Conservation (phyloP, 1,139 yeast genomes). For the Nakaseomyces sp. region DNA sequence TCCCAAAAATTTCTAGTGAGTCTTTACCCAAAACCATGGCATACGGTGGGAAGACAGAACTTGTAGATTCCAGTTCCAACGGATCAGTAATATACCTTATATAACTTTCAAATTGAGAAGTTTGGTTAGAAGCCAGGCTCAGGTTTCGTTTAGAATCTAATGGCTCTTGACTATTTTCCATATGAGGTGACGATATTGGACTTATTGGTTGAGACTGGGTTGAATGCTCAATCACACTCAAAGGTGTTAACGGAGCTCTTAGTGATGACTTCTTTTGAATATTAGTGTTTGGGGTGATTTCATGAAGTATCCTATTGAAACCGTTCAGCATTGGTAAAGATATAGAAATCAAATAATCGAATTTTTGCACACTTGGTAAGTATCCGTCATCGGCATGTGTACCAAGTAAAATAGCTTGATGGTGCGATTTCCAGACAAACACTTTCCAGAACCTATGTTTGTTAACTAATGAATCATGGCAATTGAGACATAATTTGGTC, state of each 20-base stretch:
- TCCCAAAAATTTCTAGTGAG: constrained; percentile 59
- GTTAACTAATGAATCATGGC: constrained; percentile 43
- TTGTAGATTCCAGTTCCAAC: constrained; percentile 52
- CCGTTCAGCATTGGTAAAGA: constrained; percentile 60
- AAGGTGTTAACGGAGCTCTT: neutral
- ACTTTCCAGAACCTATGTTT: constrained; percentile 60
- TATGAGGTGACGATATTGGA: constrained; percentile 4
- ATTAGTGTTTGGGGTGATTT: constrained; percentile 14
- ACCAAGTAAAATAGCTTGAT: constrained; percentile 53
- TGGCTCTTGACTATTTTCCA: neutral
- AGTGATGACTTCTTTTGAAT: neutral
- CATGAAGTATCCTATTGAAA: constrained; percentile 25
- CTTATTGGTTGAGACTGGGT: constrained; percentile 5
- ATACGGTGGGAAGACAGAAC: constrained; percentile 63
- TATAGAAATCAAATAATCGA: constrained; percentile 48
- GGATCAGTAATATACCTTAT: constrained; percentile 73
- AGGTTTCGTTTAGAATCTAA: neutral
- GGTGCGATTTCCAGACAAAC: constrained; percentile 69
- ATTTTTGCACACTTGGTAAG: constrained; percentile 50
- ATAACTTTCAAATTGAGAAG: constrained; percentile 49
- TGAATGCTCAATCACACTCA: neutral
- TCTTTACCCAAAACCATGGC: constrained; percentile 71
- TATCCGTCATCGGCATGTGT: constrained; percentile 38
- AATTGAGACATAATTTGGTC: constrained; percentile 52
- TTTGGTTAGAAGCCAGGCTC: constrained; percentile 11